phyloP scores from a whole-genome alignment of 2,329 filamentous ascomycete species.

The Sporothrix luriei region DNA sequence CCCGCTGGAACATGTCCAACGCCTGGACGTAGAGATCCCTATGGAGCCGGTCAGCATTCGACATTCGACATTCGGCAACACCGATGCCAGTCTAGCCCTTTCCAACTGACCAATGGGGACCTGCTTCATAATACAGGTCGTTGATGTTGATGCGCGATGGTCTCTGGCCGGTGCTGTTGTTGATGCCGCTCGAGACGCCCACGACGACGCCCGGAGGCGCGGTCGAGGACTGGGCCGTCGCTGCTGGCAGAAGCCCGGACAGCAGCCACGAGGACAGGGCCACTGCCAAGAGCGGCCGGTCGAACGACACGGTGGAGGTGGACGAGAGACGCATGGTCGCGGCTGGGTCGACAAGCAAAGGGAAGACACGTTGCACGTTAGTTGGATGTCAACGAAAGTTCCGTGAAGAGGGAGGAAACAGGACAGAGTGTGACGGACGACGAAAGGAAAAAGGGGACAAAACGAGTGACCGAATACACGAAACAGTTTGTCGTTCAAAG shows the following conservation, averaged over 20 bases:
- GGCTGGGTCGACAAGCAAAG: background rate
- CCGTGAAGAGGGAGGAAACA: background rate
- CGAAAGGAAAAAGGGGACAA: background rate
- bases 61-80: background rate
- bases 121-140: conserved; percentile 47
- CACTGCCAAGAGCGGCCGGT: background rate
- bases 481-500: too few species aligned
- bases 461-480: background rate
- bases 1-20: conserved; percentile 49
- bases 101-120: conserved; percentile 49
- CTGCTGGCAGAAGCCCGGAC: background rate
- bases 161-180: conserved; percentile 45
- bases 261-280: background rate
- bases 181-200: conserved; percentile 46
- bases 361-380: background rate
- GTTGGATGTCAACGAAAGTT: conserved; percentile 22
- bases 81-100: background rate
- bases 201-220: conserved; percentile 38
- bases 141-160: conserved; percentile 55
- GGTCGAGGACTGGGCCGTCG: background rate
- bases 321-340: background rate
- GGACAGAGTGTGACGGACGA: background rate
- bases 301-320: background rate
- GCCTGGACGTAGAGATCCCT: conserved; percentile 57
- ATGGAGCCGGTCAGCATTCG: conserved; percentile 9